Evolutionary conservation across 768 basidiomycete species (phyloP), one percentile per base, ranked within the genome.

Genomic region (Crepidotus variabilis): DNA sequence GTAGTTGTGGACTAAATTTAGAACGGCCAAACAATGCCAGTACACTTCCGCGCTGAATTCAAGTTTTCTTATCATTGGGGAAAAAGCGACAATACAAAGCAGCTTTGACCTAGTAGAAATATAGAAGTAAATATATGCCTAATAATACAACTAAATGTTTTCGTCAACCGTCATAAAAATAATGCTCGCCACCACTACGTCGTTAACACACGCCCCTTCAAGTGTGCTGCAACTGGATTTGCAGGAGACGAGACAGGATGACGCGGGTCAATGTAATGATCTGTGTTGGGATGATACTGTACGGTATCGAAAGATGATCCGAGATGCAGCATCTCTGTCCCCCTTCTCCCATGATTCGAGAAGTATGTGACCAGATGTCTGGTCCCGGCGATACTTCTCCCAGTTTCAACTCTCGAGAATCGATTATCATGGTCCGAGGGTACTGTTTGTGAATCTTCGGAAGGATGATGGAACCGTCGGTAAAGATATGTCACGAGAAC

Each of bases 401-500:
- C 39, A 43, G 39, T 43, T 20, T 43, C 39, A 3, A 43, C 39
- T 20, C 39, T 43, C 39, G 39, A 43, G 13, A 43, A 43, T 20
- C 39, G 28, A 28, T 28, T 43, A 43, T 43, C 13, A 20, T 20
- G 39, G 39, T 43, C 18, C 39, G 39, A 43, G 18, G 39, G 39
- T 2, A 20, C 39, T 16, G 39, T 43, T 43, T 43, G 39, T 5
- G 39, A 14, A 43, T 43, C 39, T 43, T 43, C 39, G 13, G 39
- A 43, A 11, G 39, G 39, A 5, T 22, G 35, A 39, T 46, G 21
- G 13, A 53, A 28, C 13, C 52, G 39, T 32, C 52, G 39, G 21
- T 53, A 53, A 8, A 53, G 22, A 28, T 53, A 53, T 24, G 52
- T 53, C 21, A 53, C 39, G 39, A 53, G 52, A 21, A 53, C 39